Base-by-base conservation (phyloP, 805 yeast genomes). In the Saturnispora sanitii region DNA sequence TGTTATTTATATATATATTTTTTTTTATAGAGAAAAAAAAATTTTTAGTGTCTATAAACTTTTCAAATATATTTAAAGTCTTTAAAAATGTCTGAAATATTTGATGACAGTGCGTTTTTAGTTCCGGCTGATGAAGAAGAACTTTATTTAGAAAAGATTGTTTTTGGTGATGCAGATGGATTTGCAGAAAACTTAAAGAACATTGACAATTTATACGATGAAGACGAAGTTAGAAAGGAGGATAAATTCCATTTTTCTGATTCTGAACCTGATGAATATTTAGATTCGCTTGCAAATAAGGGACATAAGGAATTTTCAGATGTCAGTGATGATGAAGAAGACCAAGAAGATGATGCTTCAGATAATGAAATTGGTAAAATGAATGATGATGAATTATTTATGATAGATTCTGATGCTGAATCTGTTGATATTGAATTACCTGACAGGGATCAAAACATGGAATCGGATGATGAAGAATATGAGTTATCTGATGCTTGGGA, bases 71-170 rank as follows among this genome's bases (percentile, higher is more conserved):
- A 7, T 12, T 27, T n/a, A 11, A 27, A 27, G 6, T 27, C 16
- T 12, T 16, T 17, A 6, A 7, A 12, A 7, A 40, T 33, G 37
- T 15, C 37, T 19, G 44, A 37, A 23, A 29, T 23, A 32, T 33
- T 31, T 15, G n/a, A 34, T 16, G 31, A 34, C n/a, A 28, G 20
- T 26, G 38, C 28, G 29, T 33, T 34, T 34, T 15, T 71, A 27
- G 82, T 86, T 13, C 82, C 81, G 25, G 90, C 92, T 50, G 94
- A 84, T 57, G 80, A 74, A 38, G 96, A 86, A 57, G 98, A 92
- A 60, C 51, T 79, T 33, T 71, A 65, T 42, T 70, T 92, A 38
- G 95, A 88, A 47, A 82, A 75, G 57, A 68, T 85, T 12, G 95
- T 92, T 4, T 88, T 92, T 62, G 97, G 98, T 13, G 97, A 92